Percentiles rank a stretch among this genome's conserved stretches.
These are phyloP conservation scores for Fagopyrum tataricum DNA, from an alignment of 148 eudicot species.

Conservation along the genomic window DNA sequence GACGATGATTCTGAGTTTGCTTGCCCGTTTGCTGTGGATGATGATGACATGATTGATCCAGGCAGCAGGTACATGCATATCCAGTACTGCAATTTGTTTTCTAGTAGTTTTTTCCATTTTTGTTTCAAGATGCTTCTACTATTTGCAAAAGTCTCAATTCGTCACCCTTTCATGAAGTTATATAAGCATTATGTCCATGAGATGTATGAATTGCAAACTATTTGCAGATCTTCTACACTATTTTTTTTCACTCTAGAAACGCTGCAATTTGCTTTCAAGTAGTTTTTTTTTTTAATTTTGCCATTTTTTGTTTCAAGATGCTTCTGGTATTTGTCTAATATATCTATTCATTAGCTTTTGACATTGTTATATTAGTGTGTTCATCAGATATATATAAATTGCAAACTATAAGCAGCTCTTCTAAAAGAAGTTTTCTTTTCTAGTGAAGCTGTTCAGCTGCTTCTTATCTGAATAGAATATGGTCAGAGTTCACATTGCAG, in stretches of 20 bases:
- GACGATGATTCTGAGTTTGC: conserved; percentile 77
- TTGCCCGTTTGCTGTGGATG: conserved; percentile 80
- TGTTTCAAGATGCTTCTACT: background rate
- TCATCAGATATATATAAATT: too few species aligned
- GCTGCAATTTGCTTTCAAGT: too few species aligned
- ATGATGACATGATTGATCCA: conserved; percentile 51
- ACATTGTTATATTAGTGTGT: too few species aligned
- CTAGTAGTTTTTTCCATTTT: background rate
- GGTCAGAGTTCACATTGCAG: background rate
- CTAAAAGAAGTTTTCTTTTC: background rate
- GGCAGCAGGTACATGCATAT: conserved; percentile 52
- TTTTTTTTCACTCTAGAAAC: too few species aligned
- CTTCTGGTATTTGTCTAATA: too few species aligned
- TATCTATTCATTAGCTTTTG: too few species aligned
- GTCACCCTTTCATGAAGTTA: background rate
- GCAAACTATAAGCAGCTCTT: too few species aligned
- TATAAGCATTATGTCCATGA: background rate
- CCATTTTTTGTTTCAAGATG: too few species aligned
- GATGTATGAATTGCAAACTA: background rate
- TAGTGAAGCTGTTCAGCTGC: background rate
- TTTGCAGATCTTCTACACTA: too few species aligned
- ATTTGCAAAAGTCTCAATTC: background rate
- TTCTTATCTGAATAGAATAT: background rate
- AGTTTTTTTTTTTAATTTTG: too few species aligned
- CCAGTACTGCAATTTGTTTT: background rate